phyloP scores from a whole-genome alignment of 768 basidiomycete genomes.

The Podaxis sp. region DNA sequence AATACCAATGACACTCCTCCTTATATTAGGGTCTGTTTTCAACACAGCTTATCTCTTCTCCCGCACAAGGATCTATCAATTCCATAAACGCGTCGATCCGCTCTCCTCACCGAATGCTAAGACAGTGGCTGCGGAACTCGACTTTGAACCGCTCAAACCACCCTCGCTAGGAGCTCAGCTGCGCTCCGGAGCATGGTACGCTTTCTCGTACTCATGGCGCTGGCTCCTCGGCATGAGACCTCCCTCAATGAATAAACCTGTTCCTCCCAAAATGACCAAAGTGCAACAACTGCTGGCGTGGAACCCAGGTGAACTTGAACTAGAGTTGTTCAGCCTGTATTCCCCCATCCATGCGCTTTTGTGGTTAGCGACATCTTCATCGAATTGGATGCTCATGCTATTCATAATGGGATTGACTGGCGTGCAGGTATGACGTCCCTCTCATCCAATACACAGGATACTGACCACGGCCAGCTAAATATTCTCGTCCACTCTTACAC shows the following conservation, averaged over 20 bases:
- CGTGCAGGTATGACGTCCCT: constrained; percentile 51
- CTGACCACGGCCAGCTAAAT: constrained; percentile 40
- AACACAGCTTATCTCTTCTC: constrained; percentile 72
- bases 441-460: neutral
- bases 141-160: constrained; percentile 42
- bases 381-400: constrained; percentile 76
- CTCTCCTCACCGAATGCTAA: constrained; percentile 70
- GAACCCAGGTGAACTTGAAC: constrained; percentile 73
- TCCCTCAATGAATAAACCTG: constrained; percentile 32
- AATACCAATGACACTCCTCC: constrained; percentile 56
- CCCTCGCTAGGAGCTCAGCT: constrained; percentile 48
- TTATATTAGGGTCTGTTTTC: constrained; percentile 52
- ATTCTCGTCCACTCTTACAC: constrained; percentile 56
- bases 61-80: constrained; percentile 66
- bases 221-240: constrained; percentile 67
- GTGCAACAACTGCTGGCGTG: constrained; percentile 82
- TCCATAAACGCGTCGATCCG: constrained; percentile 61
- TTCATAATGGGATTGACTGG: constrained; percentile 68
- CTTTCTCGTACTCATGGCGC: constrained; percentile 57
- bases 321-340: constrained; percentile 70
- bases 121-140: constrained; percentile 58
- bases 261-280: constrained; percentile 40
- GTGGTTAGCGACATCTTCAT: constrained; percentile 68
- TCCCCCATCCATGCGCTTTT: constrained; percentile 75
- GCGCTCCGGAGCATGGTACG: constrained; percentile 45